Evolutionary conservation across 1,139 yeast genomes (phyloP).

Genomic region (Candida tropicalis): DNA sequence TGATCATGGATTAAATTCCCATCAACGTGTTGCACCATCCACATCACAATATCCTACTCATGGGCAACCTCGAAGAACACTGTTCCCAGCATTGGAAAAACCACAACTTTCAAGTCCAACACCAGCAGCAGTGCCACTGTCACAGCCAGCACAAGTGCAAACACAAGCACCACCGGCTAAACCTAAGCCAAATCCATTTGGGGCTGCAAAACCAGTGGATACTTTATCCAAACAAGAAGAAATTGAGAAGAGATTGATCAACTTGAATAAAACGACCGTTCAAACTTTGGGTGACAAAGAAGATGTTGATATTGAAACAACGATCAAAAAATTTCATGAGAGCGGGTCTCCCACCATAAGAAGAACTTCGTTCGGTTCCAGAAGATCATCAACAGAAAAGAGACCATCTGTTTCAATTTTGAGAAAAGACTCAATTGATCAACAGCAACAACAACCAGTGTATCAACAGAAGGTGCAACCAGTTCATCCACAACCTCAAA

Average conservation of each 20-base stretch:
- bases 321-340: slow-evolving; percentile 18
- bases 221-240: slow-evolving; percentile 42
- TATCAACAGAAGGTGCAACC: slow-evolving; percentile 2
- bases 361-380: slow-evolving; percentile 18
- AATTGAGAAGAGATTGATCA: slow-evolving; percentile 47
- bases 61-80: neutral
- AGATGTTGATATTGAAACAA: slow-evolving; percentile 20
- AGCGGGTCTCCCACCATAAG: slow-evolving; percentile 18
- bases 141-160: neutral
- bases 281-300: slow-evolving; percentile 47
- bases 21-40: neutral
- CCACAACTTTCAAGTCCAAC: neutral
- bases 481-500: slow-evolving; percentile 3
- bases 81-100: neutral
- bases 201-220: slow-evolving; percentile 51
- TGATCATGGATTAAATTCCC: neutral
- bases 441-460: slow-evolving; percentile 6
- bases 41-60: neutral
- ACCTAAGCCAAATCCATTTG: slow-evolving; percentile 47
- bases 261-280: slow-evolving; percentile 60
- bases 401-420: slow-evolving; percentile 24
- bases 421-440: slow-evolving; percentile 16
- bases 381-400: slow-evolving; percentile 17
- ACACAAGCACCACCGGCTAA: slow-evolving; percentile 18
- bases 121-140: neutral